phyloP scores from a whole-genome alignment of 1,139 yeast genomes.

The Saccharomyces hybrid region DNA sequence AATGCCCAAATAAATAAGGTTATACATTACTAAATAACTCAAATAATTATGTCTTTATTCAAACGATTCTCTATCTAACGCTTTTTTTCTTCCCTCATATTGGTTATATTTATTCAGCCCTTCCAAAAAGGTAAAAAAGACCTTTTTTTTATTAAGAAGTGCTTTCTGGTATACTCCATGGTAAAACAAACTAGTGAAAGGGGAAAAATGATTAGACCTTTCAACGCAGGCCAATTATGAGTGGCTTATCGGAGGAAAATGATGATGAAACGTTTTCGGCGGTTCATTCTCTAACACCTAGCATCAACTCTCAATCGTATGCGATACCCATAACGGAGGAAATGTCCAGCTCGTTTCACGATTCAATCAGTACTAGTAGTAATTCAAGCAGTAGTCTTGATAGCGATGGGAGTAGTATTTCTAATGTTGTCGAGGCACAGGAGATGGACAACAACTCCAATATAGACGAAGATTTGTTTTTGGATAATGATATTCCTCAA shows the following conservation, averaged over 20 bases:
- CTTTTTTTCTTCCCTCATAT: not conserved
- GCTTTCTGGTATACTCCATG: not conserved
- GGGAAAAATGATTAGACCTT: not conserved
- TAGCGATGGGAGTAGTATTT: not conserved
- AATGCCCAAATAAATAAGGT: not conserved
- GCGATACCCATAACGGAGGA: conserved; percentile 24
- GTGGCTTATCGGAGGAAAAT: conserved; percentile 1
- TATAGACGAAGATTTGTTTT: conserved; percentile 10
- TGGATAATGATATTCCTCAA: conserved; percentile 16
- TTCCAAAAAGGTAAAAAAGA: not conserved
- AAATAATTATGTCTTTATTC: not conserved
- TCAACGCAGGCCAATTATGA: not conserved
- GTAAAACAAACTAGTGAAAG: not conserved
- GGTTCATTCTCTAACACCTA: conserved; percentile 20
- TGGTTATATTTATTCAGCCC: not conserved
- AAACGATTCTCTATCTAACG: not conserved
- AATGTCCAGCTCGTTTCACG: conserved; percentile 7
- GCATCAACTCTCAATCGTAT: conserved; percentile 24
- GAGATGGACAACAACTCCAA: conserved; percentile 4
- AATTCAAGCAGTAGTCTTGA: not conserved
- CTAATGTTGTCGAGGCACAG: not conserved
- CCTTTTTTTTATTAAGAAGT: not conserved
- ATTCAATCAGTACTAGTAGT: conserved; percentile 1
- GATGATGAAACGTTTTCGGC: conserved; percentile 6
- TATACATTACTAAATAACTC: not conserved